phyloP scores from a whole-genome alignment of 805 yeast genomes.

The Candida sithepensis region DNA sequence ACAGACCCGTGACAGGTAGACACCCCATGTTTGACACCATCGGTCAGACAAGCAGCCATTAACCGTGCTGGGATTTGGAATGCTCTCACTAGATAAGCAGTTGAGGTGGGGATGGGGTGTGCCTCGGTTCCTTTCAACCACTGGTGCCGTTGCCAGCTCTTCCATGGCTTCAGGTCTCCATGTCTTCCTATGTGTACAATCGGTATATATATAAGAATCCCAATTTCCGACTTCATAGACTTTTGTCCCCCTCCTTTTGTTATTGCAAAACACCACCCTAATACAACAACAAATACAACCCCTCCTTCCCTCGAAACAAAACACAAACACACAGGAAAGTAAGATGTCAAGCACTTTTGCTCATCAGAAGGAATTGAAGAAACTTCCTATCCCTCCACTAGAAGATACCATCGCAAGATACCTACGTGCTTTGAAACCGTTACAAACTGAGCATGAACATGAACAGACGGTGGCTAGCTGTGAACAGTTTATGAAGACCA shows the following conservation, averaged over 20 bases:
- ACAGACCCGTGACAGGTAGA: background rate
- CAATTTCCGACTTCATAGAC: background rate
- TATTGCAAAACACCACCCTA: background rate
- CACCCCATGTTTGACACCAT: background rate
- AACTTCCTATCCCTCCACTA: conserved; percentile 79
- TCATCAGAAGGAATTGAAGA: conserved; percentile 53
- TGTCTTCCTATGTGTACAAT: too few relatives aligned
- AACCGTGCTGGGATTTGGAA: too few relatives aligned
- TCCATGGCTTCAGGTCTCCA: too few relatives aligned
- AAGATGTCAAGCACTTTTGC: conserved; percentile 46
- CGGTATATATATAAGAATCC: background rate
- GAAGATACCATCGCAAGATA: conserved; percentile 64
- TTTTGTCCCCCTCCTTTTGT: background rate
- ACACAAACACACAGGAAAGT: too few relatives aligned
- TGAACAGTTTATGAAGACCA: conserved; percentile 47
- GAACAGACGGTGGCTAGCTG: conserved; percentile 57
- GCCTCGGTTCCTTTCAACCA: background rate
- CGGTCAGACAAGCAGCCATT: too few relatives aligned
- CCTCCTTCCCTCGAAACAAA: too few relatives aligned
- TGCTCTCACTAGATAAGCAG: too few relatives aligned
- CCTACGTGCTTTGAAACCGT: conserved; percentile 64
- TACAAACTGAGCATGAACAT: conserved; percentile 77
- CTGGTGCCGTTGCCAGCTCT: too few relatives aligned
- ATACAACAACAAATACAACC: background rate
- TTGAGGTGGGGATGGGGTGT: background rate